These are phyloP conservation scores for Cyclostephanos invisitatus DNA, from an alignment of 108 stramenopile species.

Conservation along the genomic window DNA sequence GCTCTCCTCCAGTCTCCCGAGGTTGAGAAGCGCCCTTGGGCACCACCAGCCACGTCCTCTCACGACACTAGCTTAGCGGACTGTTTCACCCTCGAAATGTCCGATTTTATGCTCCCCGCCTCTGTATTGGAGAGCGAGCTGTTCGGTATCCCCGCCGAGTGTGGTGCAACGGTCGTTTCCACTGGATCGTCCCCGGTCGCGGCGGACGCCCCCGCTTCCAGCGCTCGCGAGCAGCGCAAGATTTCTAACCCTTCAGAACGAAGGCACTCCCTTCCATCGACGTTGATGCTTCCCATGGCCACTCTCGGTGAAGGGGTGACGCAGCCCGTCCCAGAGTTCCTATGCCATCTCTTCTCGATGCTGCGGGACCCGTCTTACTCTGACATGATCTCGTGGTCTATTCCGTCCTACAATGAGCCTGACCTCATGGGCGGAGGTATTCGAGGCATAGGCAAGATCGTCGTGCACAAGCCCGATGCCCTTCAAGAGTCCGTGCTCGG, in stretches of 20 bases:
- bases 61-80: neutral
- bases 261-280: conserved; percentile 1
- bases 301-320: conserved; percentile 7
- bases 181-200: conserved; percentile 3
- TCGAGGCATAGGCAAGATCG: conserved; percentile 51
- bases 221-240: neutral
- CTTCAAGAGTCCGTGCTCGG: conserved; percentile 41
- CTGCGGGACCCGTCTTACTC: conserved; percentile 38
- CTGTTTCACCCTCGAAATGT: conserved; percentile 1
- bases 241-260: neutral
- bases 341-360: conserved; percentile 51
- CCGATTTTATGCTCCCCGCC: conserved; percentile 17
- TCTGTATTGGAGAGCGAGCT: conserved; percentile 15
- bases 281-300: neutral
- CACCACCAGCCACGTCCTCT: neutral
- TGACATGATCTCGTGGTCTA: conserved; percentile 40
- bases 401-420: conserved; percentile 31
- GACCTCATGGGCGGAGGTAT: conserved; percentile 29
- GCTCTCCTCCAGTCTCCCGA: neutral
- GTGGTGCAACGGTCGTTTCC: conserved; percentile 18
- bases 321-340: conserved; percentile 47
- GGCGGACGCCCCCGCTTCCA: neutral
- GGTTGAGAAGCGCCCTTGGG: neutral
- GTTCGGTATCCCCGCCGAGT: conserved; percentile 4
- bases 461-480: conserved; percentile 72